Base-by-base conservation (phyloP, 2,329 filamentous ascomycete genomes). In the Pyrenochaeta sp. region DNA sequence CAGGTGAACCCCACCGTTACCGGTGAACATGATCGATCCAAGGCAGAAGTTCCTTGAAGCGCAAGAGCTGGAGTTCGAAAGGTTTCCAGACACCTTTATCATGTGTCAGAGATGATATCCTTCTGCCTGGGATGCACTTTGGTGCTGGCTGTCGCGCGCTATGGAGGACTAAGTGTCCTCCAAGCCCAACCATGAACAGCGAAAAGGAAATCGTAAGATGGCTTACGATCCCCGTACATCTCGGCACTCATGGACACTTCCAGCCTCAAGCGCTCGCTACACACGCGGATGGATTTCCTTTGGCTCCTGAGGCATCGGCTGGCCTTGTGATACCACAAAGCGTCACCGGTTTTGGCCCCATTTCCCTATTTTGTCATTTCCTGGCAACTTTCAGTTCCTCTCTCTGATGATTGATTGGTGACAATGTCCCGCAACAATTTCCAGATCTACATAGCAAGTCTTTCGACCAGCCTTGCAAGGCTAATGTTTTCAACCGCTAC, bases 11-110 rank as follows among this genome's bases (percentile, higher is more conserved):
- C 73, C 73, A 72, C 72, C 45, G 63, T 66, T 55, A 74, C 73
- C 74, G 73, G 74, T 75, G 65, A 72, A 50, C 32, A 61, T 57
- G 48, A 32, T 54, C 39, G 39, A 45, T 53, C 65, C 69, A 64
- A 76, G 73, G 72, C 73, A 74, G 69, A 73, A 71, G 54, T 64
- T 45, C 15, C 44, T 52, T 42, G 44, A 36, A 43, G 50, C 46
- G 48, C 28, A 62, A 61, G 57, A 68, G 64, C 53, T 65, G 58
- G 62, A 56, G 39, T 34, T 46, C 36, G 39, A 34, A 13, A 36
- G 24, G 32, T 54, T 9, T 47, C 19, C 34, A 59, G 27, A 57
- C 58, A 52, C 58, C 34, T 57, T 56, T 54, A 53, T 61, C 51
- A 64, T 56, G 47, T 55, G 34, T 52, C 50, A 59, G 51, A 57